Conservation (phyloP, 805 yeast genomes). For the Myxozyma monticola region DNA sequence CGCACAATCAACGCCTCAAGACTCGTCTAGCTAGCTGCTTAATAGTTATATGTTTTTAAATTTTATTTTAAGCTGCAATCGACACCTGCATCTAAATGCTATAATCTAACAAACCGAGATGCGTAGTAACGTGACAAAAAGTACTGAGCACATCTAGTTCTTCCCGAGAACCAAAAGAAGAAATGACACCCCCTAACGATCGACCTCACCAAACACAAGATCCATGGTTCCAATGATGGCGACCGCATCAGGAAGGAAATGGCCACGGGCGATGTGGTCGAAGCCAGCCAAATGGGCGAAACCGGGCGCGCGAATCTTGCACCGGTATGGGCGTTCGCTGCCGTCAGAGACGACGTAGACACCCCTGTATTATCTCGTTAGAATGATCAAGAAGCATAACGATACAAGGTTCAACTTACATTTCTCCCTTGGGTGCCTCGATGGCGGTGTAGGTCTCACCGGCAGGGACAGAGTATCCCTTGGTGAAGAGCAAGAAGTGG, state of each 20-base stretch:
- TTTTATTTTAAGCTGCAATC: too few relatives aligned
- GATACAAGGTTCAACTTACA: conserved; percentile 41
- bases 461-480: conserved; percentile 84
- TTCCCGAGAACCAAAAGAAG: too few relatives aligned
- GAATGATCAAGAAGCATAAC: not conserved
- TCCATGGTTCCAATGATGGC: conserved; percentile 96
- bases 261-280: conserved; percentile 83
- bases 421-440: conserved; percentile 94
- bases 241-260: conserved; percentile 86
- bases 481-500: conserved; percentile 82
- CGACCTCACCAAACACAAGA: conserved; percentile 91
- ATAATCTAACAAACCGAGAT: too few relatives aligned
- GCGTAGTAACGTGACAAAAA: too few relatives aligned
- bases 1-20: too few relatives aligned
- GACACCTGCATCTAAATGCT: too few relatives aligned
- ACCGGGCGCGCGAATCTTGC: conserved; percentile 94
- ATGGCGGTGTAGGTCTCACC: conserved; percentile 91
- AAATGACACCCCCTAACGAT: too few relatives aligned
- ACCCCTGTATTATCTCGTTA: conserved; percentile 41
- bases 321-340: conserved; percentile 84
- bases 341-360: conserved; percentile 88
- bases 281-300: conserved; percentile 88
- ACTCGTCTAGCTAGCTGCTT: too few relatives aligned
- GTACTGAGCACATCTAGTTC: too few relatives aligned
- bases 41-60: too few relatives aligned